phyloP scores from a whole-genome alignment of 2,329 filamentous ascomycete genomes.

The Neofusicoccum sp. region DNA sequence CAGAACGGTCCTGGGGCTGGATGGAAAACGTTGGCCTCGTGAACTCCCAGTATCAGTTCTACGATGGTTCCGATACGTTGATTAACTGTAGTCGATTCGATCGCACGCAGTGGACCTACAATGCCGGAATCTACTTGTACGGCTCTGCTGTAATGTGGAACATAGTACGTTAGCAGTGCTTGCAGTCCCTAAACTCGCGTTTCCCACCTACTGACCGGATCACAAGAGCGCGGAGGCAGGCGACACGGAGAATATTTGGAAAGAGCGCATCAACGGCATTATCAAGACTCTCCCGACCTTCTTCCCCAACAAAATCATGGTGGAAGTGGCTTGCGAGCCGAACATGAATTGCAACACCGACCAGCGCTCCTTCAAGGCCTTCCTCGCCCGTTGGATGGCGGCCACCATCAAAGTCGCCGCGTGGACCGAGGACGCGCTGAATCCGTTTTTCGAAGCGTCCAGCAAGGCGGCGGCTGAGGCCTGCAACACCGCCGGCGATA shows the following conservation, averaged over 20 bases:
- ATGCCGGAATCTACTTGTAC: constrained; percentile 45
- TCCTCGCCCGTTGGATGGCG: constrained; percentile 44
- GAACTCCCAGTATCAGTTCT: constrained; percentile 40
- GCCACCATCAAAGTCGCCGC: constrained; percentile 45
- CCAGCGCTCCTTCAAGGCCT: constrained; percentile 48
- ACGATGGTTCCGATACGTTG: constrained; percentile 44
- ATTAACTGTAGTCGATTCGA: constrained; percentile 44
- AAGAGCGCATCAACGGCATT: constrained; percentile 56
- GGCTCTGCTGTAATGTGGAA: constrained; percentile 51
- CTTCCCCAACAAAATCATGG: constrained; percentile 58
- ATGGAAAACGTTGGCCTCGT: constrained; percentile 55
- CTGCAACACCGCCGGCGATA: constrained; percentile 51
- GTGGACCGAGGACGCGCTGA: constrained; percentile 30
- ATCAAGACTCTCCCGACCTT: constrained; percentile 49
- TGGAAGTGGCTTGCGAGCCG: constrained; percentile 48
- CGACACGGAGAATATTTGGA: constrained; percentile 56
- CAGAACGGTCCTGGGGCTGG: constrained; percentile 63
- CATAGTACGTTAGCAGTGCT: too few species aligned
- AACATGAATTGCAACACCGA: constrained; percentile 47
- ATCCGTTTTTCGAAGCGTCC: constrained; percentile 52
- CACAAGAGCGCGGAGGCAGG: constrained; percentile 41
- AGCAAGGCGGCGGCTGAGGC: constrained; percentile 56
- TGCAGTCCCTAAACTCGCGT: too few species aligned
- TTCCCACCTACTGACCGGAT: not conserved
- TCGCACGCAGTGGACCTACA: constrained; percentile 49